A percentile compares a stretch with the other conserved stretches of the same genome.
Evolutionary conservation across 495 filamentous ascomycete species (phyloP).

Genomic region (Aspergillus taichungensis): DNA sequence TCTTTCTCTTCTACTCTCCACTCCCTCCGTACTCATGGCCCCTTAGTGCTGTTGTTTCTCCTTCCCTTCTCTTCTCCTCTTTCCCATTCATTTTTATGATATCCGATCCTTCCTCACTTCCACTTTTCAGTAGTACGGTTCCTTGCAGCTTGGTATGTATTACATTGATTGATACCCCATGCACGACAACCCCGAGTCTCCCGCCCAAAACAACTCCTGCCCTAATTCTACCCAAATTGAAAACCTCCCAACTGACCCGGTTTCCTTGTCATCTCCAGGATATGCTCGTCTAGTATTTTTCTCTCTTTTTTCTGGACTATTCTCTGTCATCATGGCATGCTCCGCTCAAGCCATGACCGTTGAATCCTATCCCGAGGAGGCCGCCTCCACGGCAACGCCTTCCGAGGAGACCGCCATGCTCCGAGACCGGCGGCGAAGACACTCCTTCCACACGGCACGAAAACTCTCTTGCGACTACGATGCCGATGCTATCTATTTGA

Average conservation of each 20-base stretch:
- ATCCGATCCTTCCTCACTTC: background rate
- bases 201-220: slow-evolving; percentile 4
- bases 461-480: slow-evolving; percentile 57
- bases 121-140: background rate
- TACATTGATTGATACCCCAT: too few species aligned
- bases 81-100: background rate
- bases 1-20: slow-evolving; percentile 4
- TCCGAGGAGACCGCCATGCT: slow-evolving; percentile 28
- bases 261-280: background rate
- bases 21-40: slow-evolving; percentile 6
- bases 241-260: too few species aligned
- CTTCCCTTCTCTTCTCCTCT: background rate
- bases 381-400: slow-evolving; percentile 27
- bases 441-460: slow-evolving; percentile 55
- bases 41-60: slow-evolving; percentile 7
- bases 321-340: slow-evolving; percentile 33
- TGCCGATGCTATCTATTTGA: slow-evolving; percentile 58
- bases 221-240: background rate
- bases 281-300: slow-evolving; percentile 5
- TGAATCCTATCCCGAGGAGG: slow-evolving; percentile 29
- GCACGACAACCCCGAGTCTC: background rate
- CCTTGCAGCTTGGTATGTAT: too few species aligned
- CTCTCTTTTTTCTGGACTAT: background rate
- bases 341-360: slow-evolving; percentile 37
- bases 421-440: slow-evolving; percentile 46